A percentile compares a stretch with the other conserved stretches of the same genome.
Conservation (phyloP, 148 eudicot species). For the Hydrangea macrophylla region DNA sequence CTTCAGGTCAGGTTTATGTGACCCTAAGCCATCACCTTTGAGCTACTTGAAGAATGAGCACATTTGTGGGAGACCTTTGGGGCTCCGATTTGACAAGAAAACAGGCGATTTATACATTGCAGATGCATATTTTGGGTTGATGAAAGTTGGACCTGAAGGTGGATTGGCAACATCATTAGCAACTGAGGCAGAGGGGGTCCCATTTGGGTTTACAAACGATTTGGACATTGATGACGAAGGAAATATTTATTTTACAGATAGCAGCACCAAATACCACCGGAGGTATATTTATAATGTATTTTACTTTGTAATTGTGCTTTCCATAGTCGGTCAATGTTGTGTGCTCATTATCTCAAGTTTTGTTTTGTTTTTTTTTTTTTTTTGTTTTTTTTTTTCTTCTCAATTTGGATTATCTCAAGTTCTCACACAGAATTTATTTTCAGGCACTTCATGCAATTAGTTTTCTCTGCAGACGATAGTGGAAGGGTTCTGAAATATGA, state of each 20-base stretch:
- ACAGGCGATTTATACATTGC: conserved; percentile 92
- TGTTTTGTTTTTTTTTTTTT: background rate
- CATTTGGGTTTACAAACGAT: conserved; percentile 79
- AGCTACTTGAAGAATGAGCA: conserved; percentile 77
- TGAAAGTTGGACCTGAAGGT: conserved; percentile 92
- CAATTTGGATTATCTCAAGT: background rate
- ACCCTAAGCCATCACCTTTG: conserved; percentile 61
- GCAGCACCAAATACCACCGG: conserved; percentile 75
- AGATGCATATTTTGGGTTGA: conserved; percentile 87
- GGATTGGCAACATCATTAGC: conserved; percentile 71
- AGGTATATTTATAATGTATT: conserved; percentile 48
- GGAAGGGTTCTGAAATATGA: conserved; percentile 84
- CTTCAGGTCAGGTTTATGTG: conserved; percentile 70
- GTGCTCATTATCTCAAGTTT: background rate
- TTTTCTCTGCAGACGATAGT: conserved; percentile 67
- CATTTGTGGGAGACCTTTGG: conserved; percentile 91
- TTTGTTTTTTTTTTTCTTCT: no score
- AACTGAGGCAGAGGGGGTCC: conserved; percentile 81
- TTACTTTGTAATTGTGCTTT: no score
- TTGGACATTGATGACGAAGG: conserved; percentile 83
- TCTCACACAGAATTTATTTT: conserved; percentile 4
- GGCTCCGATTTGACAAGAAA: conserved; percentile 77
- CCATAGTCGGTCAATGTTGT: no score
- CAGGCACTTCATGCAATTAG: conserved; percentile 91
- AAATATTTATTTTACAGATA: conserved; percentile 80